phyloP scores from a whole-genome alignment of 805 yeast species.

The Saccharomycopsis guyanensis region DNA sequence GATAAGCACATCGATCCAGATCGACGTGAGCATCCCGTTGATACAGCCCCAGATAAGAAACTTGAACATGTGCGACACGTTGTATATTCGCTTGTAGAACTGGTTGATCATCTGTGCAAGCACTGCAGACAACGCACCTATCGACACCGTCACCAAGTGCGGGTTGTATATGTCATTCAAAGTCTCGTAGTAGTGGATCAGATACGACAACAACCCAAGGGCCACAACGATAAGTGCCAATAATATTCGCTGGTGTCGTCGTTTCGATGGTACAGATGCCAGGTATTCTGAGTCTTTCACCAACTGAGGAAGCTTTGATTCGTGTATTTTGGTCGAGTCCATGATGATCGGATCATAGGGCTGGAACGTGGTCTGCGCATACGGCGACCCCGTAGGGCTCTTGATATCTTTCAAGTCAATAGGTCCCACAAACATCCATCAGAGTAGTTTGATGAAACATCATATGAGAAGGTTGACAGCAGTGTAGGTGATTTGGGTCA shows the following conservation, averaged over 20 bases:
- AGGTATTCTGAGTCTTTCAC: neutral
- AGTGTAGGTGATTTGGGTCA: too few relatives aligned
- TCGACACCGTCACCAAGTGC: slow-evolving; percentile 3
- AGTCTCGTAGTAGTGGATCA: slow-evolving; percentile 12
- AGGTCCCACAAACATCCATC: slow-evolving; percentile 12
- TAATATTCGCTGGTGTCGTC: slow-evolving; percentile 1
- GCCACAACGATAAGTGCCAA: neutral
- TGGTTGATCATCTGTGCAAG: slow-evolving; percentile 21
- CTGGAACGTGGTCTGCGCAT: slow-evolving; percentile 7
- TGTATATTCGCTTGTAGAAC: slow-evolving; percentile 13
- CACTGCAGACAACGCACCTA: slow-evolving; percentile 17
- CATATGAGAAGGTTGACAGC: too few relatives aligned
- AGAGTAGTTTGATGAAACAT: too few relatives aligned
- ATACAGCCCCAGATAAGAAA: slow-evolving; percentile 54
- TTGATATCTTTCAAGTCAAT: slow-evolving; percentile 7
- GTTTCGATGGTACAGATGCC: neutral
- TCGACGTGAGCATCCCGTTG: slow-evolving; percentile 46
- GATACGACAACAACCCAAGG: neutral
- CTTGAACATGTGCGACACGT: slow-evolving; percentile 28
- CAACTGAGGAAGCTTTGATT: neutral
- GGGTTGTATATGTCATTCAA: slow-evolving; percentile 6
- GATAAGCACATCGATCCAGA: slow-evolving; percentile 48
- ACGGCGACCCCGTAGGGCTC: slow-evolving; percentile 6
- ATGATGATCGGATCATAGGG: slow-evolving; percentile 10
- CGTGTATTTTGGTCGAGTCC: neutral